phyloP scores from a whole-genome alignment of 495 filamentous ascomycete genomes.

The Paragyromitra xinjiangensis region DNA sequence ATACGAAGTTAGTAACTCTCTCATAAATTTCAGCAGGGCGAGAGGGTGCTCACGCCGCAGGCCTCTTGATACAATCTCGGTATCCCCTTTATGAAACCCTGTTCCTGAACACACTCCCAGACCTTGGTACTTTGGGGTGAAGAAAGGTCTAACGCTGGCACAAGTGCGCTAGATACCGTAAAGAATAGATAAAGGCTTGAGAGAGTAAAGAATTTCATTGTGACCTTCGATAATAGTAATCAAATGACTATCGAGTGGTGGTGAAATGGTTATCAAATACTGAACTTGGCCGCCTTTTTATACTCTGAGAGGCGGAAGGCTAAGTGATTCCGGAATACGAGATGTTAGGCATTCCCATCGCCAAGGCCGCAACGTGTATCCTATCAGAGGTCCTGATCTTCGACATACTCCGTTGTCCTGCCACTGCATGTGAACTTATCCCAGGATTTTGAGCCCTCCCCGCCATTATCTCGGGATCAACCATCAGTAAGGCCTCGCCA shows the following conservation, averaged over 20 bases:
- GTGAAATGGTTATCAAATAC: neutral
- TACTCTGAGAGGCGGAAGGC: neutral
- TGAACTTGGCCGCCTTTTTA: neutral
- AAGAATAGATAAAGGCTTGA: neutral
- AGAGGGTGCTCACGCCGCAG: slow-evolving; percentile 14
- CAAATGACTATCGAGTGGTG: neutral
- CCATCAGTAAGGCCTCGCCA: neutral
- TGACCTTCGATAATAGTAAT: neutral
- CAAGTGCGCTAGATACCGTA: neutral
- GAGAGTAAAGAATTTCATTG: neutral
- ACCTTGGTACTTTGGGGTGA: neutral
- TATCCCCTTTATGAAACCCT: slow-evolving; percentile 30
- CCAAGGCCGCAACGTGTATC: neutral
- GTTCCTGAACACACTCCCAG: slow-evolving; percentile 33
- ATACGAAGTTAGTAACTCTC: neutral
- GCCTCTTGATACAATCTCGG: slow-evolving; percentile 41
- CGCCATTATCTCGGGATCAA: neutral
- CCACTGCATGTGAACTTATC: too few species aligned
- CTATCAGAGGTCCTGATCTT: neutral
- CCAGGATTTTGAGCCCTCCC: neutral
- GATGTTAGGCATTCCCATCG: neutral
- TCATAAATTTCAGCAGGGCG: neutral
- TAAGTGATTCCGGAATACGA: neutral
- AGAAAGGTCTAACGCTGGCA: slow-evolving; percentile 34
- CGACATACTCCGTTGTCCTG: neutral